A percentile compares a stretch with the other conserved stretches of the same genome.
phyloP scores from a whole-genome alignment of 768 basidiomycete genomes.

The Rhodotorula diobovata region DNA sequence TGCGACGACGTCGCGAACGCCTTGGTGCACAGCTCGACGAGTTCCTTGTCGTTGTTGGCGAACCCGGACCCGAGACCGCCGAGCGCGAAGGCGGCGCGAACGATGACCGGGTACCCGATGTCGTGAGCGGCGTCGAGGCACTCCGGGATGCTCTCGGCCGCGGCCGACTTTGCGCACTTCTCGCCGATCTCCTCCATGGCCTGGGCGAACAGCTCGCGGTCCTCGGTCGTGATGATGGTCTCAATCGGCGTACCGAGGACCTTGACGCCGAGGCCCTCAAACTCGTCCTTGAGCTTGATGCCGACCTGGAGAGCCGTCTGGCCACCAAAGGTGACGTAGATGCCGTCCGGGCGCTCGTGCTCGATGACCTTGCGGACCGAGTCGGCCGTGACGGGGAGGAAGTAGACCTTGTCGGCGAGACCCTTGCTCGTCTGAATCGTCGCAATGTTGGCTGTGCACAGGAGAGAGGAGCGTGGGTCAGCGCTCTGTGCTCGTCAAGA shows the following conservation, averaged over 20 bases:
- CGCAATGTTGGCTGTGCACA: conserved; percentile 71
- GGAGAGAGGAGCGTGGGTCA: background rate
- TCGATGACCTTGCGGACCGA: conserved; percentile 97
- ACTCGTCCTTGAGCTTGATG: conserved; percentile 96
- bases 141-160: conserved; percentile 80
- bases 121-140: conserved; percentile 71
- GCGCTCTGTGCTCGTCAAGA: no score
- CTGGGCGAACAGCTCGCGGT: conserved; percentile 84
- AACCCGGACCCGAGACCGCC: conserved; percentile 95
- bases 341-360: conserved; percentile 97
- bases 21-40: conserved; percentile 80
- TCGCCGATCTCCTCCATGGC: conserved; percentile 96
- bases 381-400: conserved; percentile 95
- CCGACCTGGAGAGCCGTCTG: conserved; percentile 96
- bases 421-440: conserved; percentile 58
- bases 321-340: conserved; percentile 97
- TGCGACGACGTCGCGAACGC: conserved; percentile 97
- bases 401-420: conserved; percentile 98
- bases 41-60: conserved; percentile 85
- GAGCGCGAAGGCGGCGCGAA: conserved; percentile 92
- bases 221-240: conserved; percentile 95
- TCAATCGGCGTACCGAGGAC: conserved; percentile 96
- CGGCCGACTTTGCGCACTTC: conserved; percentile 82
- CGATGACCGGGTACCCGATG: conserved; percentile 93
- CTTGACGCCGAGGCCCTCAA: conserved; percentile 77